A percentile compares a stretch with the other conserved stretches of the same genome.
These are phyloP conservation scores for Pseudophaeomoniella oleicola DNA, from an alignment of 2,329 filamentous ascomycete genomes.

Conservation along the genomic window DNA sequence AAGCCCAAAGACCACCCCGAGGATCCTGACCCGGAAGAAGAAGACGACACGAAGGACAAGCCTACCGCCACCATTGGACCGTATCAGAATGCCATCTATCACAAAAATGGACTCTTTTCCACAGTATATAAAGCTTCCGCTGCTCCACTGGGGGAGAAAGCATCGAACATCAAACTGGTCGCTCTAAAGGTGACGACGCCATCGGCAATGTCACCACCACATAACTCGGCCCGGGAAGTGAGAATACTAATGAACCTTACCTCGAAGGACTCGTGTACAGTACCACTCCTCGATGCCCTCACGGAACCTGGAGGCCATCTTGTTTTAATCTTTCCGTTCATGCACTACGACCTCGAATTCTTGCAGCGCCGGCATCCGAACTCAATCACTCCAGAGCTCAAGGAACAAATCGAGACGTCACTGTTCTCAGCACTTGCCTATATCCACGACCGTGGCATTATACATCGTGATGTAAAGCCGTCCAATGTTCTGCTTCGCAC, in stretches of 20 bases:
- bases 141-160: conserved; percentile 7
- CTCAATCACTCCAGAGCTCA: conserved; percentile 16
- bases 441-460: conserved; percentile 60
- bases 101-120: conserved; percentile 60
- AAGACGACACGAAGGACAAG: conserved; percentile 22
- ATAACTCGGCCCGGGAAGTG: conserved; percentile 68
- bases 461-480: conserved; percentile 90
- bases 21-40: conserved; percentile 39
- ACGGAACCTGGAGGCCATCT: conserved; percentile 54
- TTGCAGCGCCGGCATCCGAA: conserved; percentile 37
- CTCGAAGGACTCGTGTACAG: conserved; percentile 37
- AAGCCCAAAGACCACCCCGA: conserved; percentile 3
- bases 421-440: conserved; percentile 56
- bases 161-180: conserved; percentile 22
- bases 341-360: conserved; percentile 57
- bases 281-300: conserved; percentile 51
- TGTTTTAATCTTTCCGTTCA: conserved; percentile 73
- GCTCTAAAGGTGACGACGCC: conserved; percentile 81
- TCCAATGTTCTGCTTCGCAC: conserved; percentile 68
- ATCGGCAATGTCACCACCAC: conserved; percentile 58
- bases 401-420: conserved; percentile 16
- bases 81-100: conserved; percentile 41
- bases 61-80: conserved; percentile 31
- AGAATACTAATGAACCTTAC: conserved; percentile 46
- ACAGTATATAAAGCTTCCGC: conserved; percentile 58